Base-by-base conservation (phyloP, 2,329 filamentous ascomycete genomes). In the Alternaria alternata region DNA sequence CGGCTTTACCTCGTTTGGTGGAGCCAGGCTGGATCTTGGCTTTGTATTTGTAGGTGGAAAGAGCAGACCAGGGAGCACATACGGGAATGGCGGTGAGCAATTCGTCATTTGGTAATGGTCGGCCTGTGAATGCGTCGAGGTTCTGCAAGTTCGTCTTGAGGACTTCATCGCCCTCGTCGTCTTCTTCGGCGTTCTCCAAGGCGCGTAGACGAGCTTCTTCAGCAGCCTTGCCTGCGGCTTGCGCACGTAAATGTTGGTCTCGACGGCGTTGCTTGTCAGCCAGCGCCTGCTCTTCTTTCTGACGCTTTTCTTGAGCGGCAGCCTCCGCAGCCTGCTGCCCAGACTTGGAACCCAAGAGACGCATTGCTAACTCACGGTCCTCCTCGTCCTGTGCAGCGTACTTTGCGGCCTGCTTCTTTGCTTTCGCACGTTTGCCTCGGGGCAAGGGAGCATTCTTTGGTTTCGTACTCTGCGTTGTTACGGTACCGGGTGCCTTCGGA, bases 371-470 rank as follows among this genome's bases (percentile, higher is more conserved):
- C 7, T 86, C 87, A 12, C 93, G 92, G 73, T 99, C 95, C 78
- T 97, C 94, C 56, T 97, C 93, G 70, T 98, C 94, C 83, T 98
- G 95, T 69, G 96, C 84, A 46, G 91, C 94, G 80, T 99, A 99
- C 77, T 97, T 97, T 59, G 87, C 83, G 4, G 92, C 92, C 2
- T 92, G 89, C 78, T 95, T 96, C 82, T 96, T 97, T 43, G 89
- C 89, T 76, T 96, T 97, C 61, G 86, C 86, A 59, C 87, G 88
- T 77, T 96, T 93, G 30, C 93, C 93, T 58, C 94, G 89, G 14
- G 84, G 79, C 1, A 78, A 67, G 1, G 78, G 73, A 0, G 61
- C 64, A 68, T 72, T 68, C 58, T 63, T 69, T 24, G 66, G 64
- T 49, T 75, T 77, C 3, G 72, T 71, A 22, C 65, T 63, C 61